Conservation (phyloP, 192 early-diverging fungal genomes). For the Backusella psychrophila region DNA sequence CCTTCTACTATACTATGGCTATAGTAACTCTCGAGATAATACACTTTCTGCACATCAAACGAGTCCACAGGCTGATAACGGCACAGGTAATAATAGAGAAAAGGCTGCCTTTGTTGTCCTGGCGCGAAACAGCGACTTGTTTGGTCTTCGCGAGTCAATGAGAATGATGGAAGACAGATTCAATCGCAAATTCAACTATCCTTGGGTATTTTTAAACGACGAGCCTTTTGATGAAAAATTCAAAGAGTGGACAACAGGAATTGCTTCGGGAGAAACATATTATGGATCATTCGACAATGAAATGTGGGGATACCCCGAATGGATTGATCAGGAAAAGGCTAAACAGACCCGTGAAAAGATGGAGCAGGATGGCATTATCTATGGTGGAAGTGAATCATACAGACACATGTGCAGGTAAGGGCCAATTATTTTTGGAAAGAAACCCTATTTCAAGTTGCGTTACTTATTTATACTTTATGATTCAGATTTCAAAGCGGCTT, state of each 20-base stretch:
- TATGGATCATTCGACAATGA: slow-evolving; percentile 50
- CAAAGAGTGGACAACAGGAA: slow-evolving; percentile 43
- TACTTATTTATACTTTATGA: neutral
- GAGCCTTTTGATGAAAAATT: slow-evolving; percentile 70
- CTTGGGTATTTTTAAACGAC: slow-evolving; percentile 88
- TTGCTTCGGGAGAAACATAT: slow-evolving; percentile 56
- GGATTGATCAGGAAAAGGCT: slow-evolving; percentile 68
- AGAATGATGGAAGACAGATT: slow-evolving; percentile 76
- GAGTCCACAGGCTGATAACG: neutral
- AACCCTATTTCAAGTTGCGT: neutral
- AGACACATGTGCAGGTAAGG: slow-evolving; percentile 68
- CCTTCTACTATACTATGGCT: neutral
- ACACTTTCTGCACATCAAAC: neutral
- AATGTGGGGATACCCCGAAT: slow-evolving; percentile 75
- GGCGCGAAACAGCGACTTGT: slow-evolving; percentile 67
- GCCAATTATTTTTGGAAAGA: neutral
- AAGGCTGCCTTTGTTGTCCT: slow-evolving; percentile 77
- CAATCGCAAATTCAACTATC: slow-evolving; percentile 77
- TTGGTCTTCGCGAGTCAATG: slow-evolving; percentile 54
- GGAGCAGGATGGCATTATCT: slow-evolving; percentile 50
- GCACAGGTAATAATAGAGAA: slow-evolving; percentile 1
- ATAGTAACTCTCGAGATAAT: neutral
- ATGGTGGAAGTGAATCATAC: slow-evolving; percentile 66
- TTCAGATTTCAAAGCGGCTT: slow-evolving; percentile 68
- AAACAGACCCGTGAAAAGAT: slow-evolving; percentile 49